Conservation (phyloP, 75 land plant genomes). For the Cunninghamia lanceolata region DNA sequence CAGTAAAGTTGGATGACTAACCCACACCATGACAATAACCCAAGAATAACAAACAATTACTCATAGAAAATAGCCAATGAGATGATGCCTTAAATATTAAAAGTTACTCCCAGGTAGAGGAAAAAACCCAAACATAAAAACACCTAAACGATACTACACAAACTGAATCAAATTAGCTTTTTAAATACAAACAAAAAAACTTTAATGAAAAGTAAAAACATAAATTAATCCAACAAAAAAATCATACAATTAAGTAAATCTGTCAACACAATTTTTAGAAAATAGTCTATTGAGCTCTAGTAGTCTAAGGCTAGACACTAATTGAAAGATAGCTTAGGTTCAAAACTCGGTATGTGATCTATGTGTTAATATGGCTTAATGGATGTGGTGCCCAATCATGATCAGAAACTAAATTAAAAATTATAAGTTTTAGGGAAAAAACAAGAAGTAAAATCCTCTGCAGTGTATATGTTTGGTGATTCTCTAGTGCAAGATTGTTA, state of each 20-base stretch:
- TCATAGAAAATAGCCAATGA: too few relatives aligned
- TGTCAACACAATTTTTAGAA: neutral
- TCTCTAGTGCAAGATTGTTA: neutral
- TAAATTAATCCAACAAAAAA: neutral
- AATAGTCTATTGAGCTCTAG: neutral
- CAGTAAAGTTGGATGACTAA: too few relatives aligned
- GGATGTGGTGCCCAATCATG: neutral
- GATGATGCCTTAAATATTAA: too few relatives aligned
- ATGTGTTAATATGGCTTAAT: neutral
- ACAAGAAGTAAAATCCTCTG: too few relatives aligned
- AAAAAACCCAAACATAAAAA: too few relatives aligned
- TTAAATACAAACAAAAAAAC: neutral
- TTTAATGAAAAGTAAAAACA: neutral
- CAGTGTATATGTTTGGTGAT: neutral
- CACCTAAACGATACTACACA: neutral
- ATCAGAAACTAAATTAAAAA: neutral
- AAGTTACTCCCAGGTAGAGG: too few relatives aligned
- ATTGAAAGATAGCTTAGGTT: neutral
- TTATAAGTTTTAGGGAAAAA: too few relatives aligned
- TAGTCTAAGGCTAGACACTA: neutral
- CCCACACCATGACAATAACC: too few relatives aligned
- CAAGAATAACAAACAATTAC: too few relatives aligned
- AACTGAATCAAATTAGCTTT: neutral
- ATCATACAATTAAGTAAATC: neutral
- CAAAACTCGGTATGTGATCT: neutral